Percentiles rank a stretch among this genome's conserved stretches.
phyloP scores from a whole-genome alignment of 495 filamentous ascomycete genomes.

The Amorphotheca resinae region DNA sequence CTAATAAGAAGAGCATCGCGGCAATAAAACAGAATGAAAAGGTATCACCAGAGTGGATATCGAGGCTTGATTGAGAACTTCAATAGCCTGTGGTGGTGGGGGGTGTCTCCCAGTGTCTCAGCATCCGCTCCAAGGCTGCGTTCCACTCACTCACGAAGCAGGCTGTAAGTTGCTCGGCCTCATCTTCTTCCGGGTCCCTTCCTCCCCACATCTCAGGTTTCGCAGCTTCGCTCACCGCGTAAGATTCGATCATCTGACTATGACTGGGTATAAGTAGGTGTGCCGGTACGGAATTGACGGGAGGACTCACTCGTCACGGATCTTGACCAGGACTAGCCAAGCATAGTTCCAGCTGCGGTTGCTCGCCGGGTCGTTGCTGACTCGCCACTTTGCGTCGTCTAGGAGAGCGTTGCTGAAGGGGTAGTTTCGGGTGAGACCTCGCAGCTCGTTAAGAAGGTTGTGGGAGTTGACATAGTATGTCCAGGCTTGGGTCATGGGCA shows the following conservation, averaged over 20 bases:
- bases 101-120: slow-evolving; percentile 53
- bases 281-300: slow-evolving; percentile 2
- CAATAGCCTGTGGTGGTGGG: slow-evolving; percentile 31
- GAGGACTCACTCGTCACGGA: slow-evolving; percentile 48
- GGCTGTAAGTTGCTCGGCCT: slow-evolving; percentile 44
- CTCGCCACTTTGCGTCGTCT: slow-evolving; percentile 52
- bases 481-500: slow-evolving; percentile 60
- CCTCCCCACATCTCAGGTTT: slow-evolving; percentile 66
- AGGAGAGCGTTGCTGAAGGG: slow-evolving; percentile 59
- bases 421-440: slow-evolving; percentile 55
- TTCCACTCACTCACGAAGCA: slow-evolving; percentile 59
- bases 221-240: slow-evolving; percentile 45
- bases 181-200: slow-evolving; percentile 37
- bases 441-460: slow-evolving; percentile 59
- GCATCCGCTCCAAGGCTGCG: slow-evolving; percentile 49
- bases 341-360: slow-evolving; percentile 66
- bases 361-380: slow-evolving; percentile 50
- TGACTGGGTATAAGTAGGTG: background rate
- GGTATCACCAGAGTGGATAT: too few relatives aligned
- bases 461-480: slow-evolving; percentile 61
- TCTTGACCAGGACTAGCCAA: slow-evolving; percentile 60
- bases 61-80: too few relatives aligned
- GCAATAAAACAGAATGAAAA: too few relatives aligned
- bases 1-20: too few relatives aligned
- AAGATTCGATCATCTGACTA: slow-evolving; percentile 46